Percentiles rank a stretch among this genome's conserved stretches.
Conservation (phyloP, 2,329 filamentous ascomycete species). For the Ascochyta fabae region DNA sequence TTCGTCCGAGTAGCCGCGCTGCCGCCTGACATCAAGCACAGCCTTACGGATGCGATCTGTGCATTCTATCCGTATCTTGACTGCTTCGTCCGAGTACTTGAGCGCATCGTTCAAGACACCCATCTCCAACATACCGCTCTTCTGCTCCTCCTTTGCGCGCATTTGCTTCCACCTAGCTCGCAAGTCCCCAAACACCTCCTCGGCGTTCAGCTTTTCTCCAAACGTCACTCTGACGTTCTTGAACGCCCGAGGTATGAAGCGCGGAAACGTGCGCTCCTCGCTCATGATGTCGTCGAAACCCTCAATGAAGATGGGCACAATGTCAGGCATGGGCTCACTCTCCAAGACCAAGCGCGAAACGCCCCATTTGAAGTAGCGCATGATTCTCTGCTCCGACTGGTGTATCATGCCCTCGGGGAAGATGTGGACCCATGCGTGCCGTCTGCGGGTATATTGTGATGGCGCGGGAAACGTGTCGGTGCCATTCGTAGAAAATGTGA, state of each 20-base stretch:
- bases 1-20: slow-evolving; percentile 77
- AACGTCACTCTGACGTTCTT: slow-evolving; percentile 77
- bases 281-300: slow-evolving; percentile 89
- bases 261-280: slow-evolving; percentile 78
- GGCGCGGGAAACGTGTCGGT: slow-evolving; percentile 72
- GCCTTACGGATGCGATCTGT: slow-evolving; percentile 78
- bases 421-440: slow-evolving; percentile 87
- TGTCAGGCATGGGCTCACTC: slow-evolving; percentile 81
- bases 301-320: slow-evolving; percentile 94
- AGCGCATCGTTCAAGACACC: slow-evolving; percentile 71
- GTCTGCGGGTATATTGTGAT: slow-evolving; percentile 71
- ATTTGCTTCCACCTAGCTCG: slow-evolving; percentile 76
- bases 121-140: slow-evolving; percentile 51
- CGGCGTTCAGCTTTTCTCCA: slow-evolving; percentile 77
- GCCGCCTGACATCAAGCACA: slow-evolving; percentile 77
- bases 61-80: slow-evolving; percentile 78
- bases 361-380: slow-evolving; percentile 99
- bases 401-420: slow-evolving; percentile 96
- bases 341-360: slow-evolving; percentile 90
- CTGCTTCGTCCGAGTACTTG: slow-evolving; percentile 75
- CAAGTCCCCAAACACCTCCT: slow-evolving; percentile 78
- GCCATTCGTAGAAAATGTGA: slow-evolving; percentile 71
- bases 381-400: slow-evolving; percentile 76
- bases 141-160: slow-evolving; percentile 59
- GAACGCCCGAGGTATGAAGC: slow-evolving; percentile 77